Evolutionary conservation across 164 flowering plant species (phyloP).

Genomic region (Magnolia changhungtana): DNA sequence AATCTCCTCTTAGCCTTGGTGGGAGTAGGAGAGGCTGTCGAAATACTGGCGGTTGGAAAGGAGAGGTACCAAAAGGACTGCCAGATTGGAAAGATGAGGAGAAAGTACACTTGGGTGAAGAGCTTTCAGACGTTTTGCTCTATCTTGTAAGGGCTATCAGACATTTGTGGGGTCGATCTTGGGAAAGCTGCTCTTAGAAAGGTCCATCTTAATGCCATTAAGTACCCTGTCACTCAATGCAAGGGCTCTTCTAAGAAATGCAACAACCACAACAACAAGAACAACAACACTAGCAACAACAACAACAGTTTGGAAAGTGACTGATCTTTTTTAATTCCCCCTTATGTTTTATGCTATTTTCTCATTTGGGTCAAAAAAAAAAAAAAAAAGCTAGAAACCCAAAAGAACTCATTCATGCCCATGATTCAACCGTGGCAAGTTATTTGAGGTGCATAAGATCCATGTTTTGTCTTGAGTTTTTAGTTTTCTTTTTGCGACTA

Average conservation of each 20-base stretch:
- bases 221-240: constrained; percentile 31
- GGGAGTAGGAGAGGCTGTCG: constrained; percentile 45
- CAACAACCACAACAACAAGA: constrained; percentile 6
- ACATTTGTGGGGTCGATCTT: constrained; percentile 54
- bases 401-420: no score
- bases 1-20: constrained; percentile 12
- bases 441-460: no score
- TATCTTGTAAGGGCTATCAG: constrained; percentile 46
- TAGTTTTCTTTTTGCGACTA: no score
- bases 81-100: constrained; percentile 40
- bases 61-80: constrained; percentile 46
- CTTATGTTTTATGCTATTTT: not conserved
- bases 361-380: not conserved
- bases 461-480: no score
- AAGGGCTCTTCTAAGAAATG: constrained; percentile 17
- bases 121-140: constrained; percentile 55
- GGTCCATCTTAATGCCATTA: constrained; percentile 39
- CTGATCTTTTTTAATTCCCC: not conserved
- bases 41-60: constrained; percentile 52
- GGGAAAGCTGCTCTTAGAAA: constrained; percentile 50
- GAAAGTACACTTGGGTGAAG: constrained; percentile 51
- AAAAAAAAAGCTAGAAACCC: no score
- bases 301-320: not conserved
- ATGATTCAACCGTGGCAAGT: no score
- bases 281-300: not conserved